Base-by-base conservation (phyloP, 306 rosid genomes). In the Gillenia trifoliata region DNA sequence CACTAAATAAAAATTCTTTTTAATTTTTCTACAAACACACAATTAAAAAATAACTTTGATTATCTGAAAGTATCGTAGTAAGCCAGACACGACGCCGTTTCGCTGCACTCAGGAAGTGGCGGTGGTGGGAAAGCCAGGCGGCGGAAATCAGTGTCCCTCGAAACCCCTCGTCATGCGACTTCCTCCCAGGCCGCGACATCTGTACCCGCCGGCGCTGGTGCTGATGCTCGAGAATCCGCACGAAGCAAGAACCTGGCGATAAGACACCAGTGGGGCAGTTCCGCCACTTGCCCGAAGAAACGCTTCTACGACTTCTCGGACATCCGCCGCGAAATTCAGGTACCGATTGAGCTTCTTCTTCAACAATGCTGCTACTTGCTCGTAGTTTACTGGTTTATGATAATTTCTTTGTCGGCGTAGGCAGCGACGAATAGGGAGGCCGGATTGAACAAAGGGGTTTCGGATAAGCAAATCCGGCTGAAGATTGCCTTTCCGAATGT, bases 121-220 rank as follows among this genome's bases (percentile, higher is more conserved):
- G 26, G 86, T 79, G 3, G 75, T 83, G 6, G 86, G 86, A 9
- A 83, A n/a, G 83, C 60, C 83, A 83, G 47, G 86, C 60, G 79
- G 86, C 41, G 81, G 83, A 83, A 79, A n/a, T 83, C 83, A 83
- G 83, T 60, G 83, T 79, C 2, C 83, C n/a, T 83, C 19, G 86
- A 83, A 45, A 78, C 86, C 2, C 81, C n/a, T 83, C 6, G 83
- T 83, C 6, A 83, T 83, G 81, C 22, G 86, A 83, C 72, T 83
- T 83, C 62, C 79, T 83, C 23, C 86, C 83, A 5, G 86, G 78
- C 16, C 71, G 78, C 33, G 83, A 67, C 1, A 83, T 83, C 5
- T 83, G 86, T 50, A 83, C 86, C 15, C 80, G 83, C 63, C 31
- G 81, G 15, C 86, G 4, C 83, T 78, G 66, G 77, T 78, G 3